phyloP scores from a whole-genome alignment of 2,329 filamentous ascomycete genomes.

The Verticillium klebahnii region DNA sequence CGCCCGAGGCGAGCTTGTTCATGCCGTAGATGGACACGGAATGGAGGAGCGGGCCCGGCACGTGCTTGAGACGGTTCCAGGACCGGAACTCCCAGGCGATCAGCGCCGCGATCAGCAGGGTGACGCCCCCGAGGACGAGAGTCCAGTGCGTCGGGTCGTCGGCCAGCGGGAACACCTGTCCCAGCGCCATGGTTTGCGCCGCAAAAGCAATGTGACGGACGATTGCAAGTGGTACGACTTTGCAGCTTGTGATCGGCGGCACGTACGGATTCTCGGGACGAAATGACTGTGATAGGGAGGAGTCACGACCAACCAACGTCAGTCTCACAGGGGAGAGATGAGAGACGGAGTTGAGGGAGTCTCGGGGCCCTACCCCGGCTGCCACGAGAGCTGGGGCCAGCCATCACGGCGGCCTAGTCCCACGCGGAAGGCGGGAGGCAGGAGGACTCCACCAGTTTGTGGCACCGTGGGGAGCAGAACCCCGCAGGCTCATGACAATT shows the following conservation, averaged over 20 bases:
- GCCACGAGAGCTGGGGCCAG: not conserved
- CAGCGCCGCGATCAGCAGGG: not conserved
- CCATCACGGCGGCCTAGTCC: not conserved
- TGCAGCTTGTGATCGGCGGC: too few species aligned
- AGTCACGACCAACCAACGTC: not conserved
- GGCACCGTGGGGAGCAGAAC: not conserved
- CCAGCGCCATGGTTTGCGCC: not conserved
- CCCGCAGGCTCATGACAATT: not conserved
- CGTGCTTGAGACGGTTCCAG: constrained; percentile 21
- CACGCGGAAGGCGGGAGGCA: not conserved
- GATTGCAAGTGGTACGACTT: too few species aligned
- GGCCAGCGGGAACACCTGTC: not conserved
- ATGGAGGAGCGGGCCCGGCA: constrained; percentile 21
- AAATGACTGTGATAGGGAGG: not conserved
- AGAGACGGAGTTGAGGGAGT: not conserved
- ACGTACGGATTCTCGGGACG: too few species aligned
- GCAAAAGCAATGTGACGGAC: not conserved
- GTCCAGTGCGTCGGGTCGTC: not conserved
- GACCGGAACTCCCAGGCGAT: constrained; percentile 14
- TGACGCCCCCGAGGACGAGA: not conserved
- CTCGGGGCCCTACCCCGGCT: too few species aligned
- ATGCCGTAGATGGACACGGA: constrained; percentile 25
- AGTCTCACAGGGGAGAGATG: not conserved
- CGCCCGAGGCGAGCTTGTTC: constrained; percentile 9
- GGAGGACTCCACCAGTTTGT: not conserved